Evolutionary conservation across 495 filamentous ascomycete species (phyloP), one percentile per base, ranked within the genome.

Genomic region (Hyaloscypha variabilis): DNA sequence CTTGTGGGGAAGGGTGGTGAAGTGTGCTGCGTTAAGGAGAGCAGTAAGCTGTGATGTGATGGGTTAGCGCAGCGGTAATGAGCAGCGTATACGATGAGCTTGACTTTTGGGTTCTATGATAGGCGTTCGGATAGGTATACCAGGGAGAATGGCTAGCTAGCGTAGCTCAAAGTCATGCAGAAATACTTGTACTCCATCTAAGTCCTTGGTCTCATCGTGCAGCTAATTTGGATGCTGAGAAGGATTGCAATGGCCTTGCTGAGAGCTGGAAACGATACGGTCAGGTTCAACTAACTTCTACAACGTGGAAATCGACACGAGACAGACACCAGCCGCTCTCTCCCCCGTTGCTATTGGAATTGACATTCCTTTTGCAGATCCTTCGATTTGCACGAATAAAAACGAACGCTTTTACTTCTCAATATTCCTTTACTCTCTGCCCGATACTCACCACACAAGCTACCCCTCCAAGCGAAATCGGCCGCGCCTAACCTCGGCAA

Each of bases 11-110:
- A 69, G 31, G 67, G 75, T 25, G 79, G 77, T 26, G 69, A 74
- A 30, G 71, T 72, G 30, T 83, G 81, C 58, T 81, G 79, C 64
- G 69, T 71, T 24, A 75, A 66, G 62, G 65, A 67, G 50, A 63
- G 53, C 26, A 67, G 66, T 46, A 72, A 69, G 52, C 60, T 69
- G 50, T 72, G 54, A 69, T 24, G 17, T 5, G 31, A 36, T 46
- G 39, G 39, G 39, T 46, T 4, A 5, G 31, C 31, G n/a, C 31
- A 34, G 31, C 31, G 6, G 13, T 34, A 34, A 34, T n/a, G n/a
- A 34, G 31, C 2, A 34, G 31, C 31, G 14, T 10, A 11, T 1
- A 46, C 17, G 39, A 11, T 8, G 13, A 46, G 2, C 13, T 46
- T 17, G 1, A 17, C 1, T 17, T 46, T 46, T 62, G 29, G 23